Percentiles rank a stretch among this genome's conserved stretches.
Evolutionary conservation across 129 eudicot genomes (phyloP).

Genomic region (Erigeron canadensis): DNA sequence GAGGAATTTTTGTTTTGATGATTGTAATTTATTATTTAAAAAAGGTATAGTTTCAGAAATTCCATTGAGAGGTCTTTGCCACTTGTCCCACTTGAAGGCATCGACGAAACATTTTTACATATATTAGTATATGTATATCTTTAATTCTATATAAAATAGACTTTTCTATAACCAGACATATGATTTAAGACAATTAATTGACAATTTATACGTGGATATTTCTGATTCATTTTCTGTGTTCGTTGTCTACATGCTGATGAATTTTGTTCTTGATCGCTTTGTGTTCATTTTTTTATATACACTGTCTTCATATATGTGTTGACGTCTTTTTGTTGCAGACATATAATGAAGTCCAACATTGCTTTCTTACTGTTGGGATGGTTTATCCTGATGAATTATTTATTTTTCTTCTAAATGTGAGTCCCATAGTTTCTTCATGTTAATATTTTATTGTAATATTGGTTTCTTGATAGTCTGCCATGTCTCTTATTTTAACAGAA

Average conservation of each 20-base stretch:
- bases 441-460: background rate
- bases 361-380: conserved; percentile 81
- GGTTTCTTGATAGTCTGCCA: conserved; percentile 14
- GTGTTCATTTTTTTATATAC: background rate
- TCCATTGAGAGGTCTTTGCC: background rate
- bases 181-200: background rate
- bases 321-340: conserved; percentile 61
- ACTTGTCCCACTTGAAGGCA: background rate
- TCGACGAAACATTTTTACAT: background rate
- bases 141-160: background rate
- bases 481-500: conserved; percentile 50
- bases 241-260: background rate
- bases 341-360: conserved; percentile 91
- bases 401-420: conserved; percentile 77
- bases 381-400: conserved; percentile 90
- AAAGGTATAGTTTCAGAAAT: background rate
- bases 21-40: background rate
- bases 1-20: background rate
- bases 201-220: background rate
- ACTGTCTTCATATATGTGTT: conserved; percentile 16
- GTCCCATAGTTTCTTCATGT: conserved; percentile 32
- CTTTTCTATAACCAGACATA: background rate
- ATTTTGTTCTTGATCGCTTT: background rate
- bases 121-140: background rate
- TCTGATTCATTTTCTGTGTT: background rate